Conservation (phyloP, 1,284 basidiomycete species). For the Pterula multifida region DNA sequence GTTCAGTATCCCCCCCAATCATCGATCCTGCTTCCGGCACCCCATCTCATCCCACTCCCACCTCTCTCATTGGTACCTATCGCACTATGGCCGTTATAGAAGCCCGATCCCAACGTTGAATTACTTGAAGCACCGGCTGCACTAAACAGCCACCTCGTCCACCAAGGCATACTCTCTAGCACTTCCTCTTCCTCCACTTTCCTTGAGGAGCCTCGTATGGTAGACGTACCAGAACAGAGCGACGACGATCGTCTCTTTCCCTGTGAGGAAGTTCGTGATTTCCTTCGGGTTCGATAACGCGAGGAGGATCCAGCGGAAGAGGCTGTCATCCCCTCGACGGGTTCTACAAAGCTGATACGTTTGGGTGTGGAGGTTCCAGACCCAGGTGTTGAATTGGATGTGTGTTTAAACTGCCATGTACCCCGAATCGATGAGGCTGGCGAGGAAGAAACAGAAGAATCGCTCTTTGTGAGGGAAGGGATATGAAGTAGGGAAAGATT, state of each 20-base stretch:
- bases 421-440: not conserved
- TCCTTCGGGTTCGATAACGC: slow-evolving; percentile 30
- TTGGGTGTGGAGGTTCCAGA: slow-evolving; percentile 25
- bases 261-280: slow-evolving; percentile 13
- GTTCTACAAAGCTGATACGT: slow-evolving; percentile 61
- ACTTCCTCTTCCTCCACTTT: slow-evolving; percentile 12
- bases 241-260: slow-evolving; percentile 14
- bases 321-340: slow-evolving; percentile 35
- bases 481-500: not conserved
- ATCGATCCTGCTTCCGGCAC: slow-evolving; percentile 34
- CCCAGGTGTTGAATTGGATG: not conserved
- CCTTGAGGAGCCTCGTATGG: slow-evolving; percentile 17
- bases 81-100: slow-evolving; percentile 27
- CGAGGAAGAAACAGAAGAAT: not conserved
- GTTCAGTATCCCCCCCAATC: too few relatives aligned
- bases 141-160: slow-evolving; percentile 33
- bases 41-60: slow-evolving; percentile 21
- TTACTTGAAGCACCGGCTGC: slow-evolving; percentile 7
- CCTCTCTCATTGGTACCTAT: slow-evolving; percentile 34
- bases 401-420: not conserved
- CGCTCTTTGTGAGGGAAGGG: not conserved
- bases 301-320: not conserved
- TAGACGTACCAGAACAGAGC: slow-evolving; percentile 10
- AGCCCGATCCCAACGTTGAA: slow-evolving; percentile 8
- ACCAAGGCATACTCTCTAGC: slow-evolving; percentile 26